These are phyloP conservation scores for Prinsepia uniflora DNA, from an alignment of 306 rosid genomes.

Conservation along the genomic window DNA sequence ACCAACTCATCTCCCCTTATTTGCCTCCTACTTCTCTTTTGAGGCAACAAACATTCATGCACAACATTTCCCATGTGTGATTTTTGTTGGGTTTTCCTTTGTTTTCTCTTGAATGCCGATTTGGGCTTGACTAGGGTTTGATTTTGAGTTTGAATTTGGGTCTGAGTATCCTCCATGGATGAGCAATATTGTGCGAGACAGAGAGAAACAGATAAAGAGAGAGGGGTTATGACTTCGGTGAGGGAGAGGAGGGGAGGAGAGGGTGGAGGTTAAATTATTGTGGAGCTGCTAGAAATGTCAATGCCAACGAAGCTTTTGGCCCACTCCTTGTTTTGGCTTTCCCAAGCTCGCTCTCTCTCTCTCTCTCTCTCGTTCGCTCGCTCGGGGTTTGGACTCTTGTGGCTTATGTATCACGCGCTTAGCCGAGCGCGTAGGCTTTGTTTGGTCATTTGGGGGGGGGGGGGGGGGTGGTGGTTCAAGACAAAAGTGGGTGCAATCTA, in stretches of 20 bases:
- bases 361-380: no score
- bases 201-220: background rate
- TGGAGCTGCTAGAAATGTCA: slow-evolving; percentile 70
- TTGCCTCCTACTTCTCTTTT: slow-evolving; percentile 12
- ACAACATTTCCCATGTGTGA: slow-evolving; percentile 14
- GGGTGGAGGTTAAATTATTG: slow-evolving; percentile 48
- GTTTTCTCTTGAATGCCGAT: slow-evolving; percentile 41
- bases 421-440: slow-evolving; percentile 8
- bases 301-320: slow-evolving; percentile 86
- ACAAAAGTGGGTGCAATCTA: background rate
- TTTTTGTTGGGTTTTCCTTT: slow-evolving; percentile 15
- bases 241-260: slow-evolving; percentile 15
- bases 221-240: background rate
- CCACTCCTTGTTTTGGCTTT: slow-evolving; percentile 46
- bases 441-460: background rate
- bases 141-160: slow-evolving; percentile 24
- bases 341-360: slow-evolving; percentile 33
- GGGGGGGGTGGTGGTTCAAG: no score
- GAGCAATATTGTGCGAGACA: background rate
- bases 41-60: slow-evolving; percentile 22
- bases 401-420: slow-evolving; percentile 27
- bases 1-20: background rate
- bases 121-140: slow-evolving; percentile 7
- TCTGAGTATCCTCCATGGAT: slow-evolving; percentile 27
- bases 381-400: slow-evolving; percentile 29